Evolutionary conservation across 2,329 filamentous ascomycete genomes (phyloP).

Genomic region (Hypoxylon sp.): DNA sequence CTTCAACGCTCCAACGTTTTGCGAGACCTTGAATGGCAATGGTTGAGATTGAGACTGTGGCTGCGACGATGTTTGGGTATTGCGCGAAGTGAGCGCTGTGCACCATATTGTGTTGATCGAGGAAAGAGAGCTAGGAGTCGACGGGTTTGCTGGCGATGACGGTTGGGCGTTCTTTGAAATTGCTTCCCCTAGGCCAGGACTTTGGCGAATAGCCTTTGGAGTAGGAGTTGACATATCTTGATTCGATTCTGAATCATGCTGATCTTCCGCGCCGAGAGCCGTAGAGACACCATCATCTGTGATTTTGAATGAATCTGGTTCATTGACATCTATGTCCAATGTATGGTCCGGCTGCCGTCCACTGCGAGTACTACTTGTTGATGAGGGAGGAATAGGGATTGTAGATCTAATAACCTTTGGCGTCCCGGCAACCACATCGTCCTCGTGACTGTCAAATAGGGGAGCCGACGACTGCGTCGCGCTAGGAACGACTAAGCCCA

Average conservation of each 20-base stretch:
- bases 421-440: slow-evolving; percentile 47
- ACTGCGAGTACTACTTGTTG: slow-evolving; percentile 61
- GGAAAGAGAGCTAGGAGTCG: slow-evolving; percentile 43
- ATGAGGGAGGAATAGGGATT: slow-evolving; percentile 54
- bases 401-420: slow-evolving; percentile 54
- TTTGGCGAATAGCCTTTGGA: slow-evolving; percentile 23
- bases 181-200: neutral
- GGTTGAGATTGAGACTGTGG: slow-evolving; percentile 41
- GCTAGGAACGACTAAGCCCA: slow-evolving; percentile 15
- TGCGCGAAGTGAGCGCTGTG: slow-evolving; percentile 58
- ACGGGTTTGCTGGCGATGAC: slow-evolving; percentile 27
- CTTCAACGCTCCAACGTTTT: slow-evolving; percentile 42
- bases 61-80: slow-evolving; percentile 56
- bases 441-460: slow-evolving; percentile 38
- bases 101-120: slow-evolving; percentile 58
- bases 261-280: slow-evolving; percentile 25
- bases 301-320: slow-evolving; percentile 49
- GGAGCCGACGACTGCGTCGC: slow-evolving; percentile 41
- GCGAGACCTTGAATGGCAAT: slow-evolving; percentile 50
- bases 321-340: slow-evolving; percentile 55
- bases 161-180: neutral
- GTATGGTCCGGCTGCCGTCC: slow-evolving; percentile 66
- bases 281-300: slow-evolving; percentile 36
- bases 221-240: slow-evolving; percentile 37
- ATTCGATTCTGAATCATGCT: slow-evolving; percentile 16